Evolutionary conservation across 2,329 filamentous ascomycete genomes (phyloP).

Genomic region (Rasamsonia emersonii): DNA sequence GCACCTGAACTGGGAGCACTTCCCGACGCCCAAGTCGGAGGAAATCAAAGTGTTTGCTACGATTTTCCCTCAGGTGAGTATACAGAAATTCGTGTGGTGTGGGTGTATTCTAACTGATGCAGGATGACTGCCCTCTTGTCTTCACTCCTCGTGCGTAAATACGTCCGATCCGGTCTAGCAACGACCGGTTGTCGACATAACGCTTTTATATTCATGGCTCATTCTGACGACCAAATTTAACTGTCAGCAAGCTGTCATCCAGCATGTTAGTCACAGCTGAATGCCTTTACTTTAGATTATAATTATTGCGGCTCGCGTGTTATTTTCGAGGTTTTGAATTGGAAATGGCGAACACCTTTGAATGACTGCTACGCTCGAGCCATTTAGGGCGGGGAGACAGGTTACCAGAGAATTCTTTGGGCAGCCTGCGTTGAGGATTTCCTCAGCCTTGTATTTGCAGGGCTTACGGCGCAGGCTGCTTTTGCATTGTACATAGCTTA

Average conservation of each 20-base stretch:
- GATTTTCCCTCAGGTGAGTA: conserved; percentile 85
- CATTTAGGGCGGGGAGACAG: no score
- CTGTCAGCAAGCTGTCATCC: neutral
- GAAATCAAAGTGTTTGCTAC: conserved; percentile 98
- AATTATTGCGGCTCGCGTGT: no score
- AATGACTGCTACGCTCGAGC: no score
- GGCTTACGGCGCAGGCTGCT: no score
- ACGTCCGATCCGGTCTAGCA: neutral
- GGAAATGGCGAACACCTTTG: no score
- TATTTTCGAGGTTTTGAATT: no score
- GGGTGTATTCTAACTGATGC: conserved; percentile 16
- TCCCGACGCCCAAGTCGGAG: conserved; percentile 73
- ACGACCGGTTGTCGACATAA: neutral
- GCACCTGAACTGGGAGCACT: conserved; percentile 81
- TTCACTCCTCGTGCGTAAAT: conserved; percentile 46
- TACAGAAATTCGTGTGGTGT: conserved; percentile 6
- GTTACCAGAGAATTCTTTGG: no score
- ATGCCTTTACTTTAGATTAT: no score
- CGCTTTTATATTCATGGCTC: neutral
- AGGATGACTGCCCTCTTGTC: conserved; percentile 78
- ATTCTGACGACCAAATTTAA: neutral
- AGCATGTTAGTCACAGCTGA: neutral
- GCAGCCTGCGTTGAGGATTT: no score
- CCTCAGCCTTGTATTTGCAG: no score
- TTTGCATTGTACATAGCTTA: no score